Percentiles rank a stretch among this genome's conserved stretches.
Conservation (phyloP, 768 basidiomycete species). For the Tylopilus intermedius region DNA sequence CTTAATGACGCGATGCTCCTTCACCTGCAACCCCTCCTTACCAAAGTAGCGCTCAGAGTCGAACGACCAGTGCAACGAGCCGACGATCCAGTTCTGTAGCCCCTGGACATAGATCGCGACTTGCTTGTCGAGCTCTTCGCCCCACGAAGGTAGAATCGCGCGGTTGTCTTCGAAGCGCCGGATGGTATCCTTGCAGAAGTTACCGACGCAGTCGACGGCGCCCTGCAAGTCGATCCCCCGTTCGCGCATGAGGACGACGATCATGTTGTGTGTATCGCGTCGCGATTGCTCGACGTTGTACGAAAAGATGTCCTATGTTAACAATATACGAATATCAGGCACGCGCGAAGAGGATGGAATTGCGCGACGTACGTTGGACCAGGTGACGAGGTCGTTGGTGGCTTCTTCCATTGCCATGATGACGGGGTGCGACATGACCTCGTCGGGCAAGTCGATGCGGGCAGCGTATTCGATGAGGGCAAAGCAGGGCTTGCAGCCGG, state of each 20-base stretch:
- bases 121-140: conserved; percentile 51
- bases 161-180: conserved; percentile 48
- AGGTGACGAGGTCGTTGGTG: conserved; percentile 49
- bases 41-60: conserved; percentile 68
- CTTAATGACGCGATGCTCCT: conserved; percentile 47
- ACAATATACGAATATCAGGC: not conserved
- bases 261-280: conserved; percentile 67
- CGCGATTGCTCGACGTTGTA: conserved; percentile 73
- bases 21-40: conserved; percentile 47
- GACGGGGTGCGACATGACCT: conserved; percentile 48
- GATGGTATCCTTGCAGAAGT: conserved; percentile 53
- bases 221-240: conserved; percentile 53
- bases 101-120: conserved; percentile 56
- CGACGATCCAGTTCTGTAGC: conserved; percentile 69
- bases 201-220: conserved; percentile 61
- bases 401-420: conserved; percentile 42
- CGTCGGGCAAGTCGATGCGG: conserved; percentile 47
- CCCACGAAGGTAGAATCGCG: conserved; percentile 55
- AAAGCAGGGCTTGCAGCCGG: conserved; percentile 48
- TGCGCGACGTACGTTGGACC: conserved; percentile 36
- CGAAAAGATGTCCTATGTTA: conserved; percentile 61
- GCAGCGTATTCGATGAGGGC: conserved; percentile 53
- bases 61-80: conserved; percentile 71
- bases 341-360: not conserved
- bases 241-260: conserved; percentile 62